Base-by-base conservation (phyloP, 2,329 filamentous ascomycete genomes). In the Xylariaceae sp. region DNA sequence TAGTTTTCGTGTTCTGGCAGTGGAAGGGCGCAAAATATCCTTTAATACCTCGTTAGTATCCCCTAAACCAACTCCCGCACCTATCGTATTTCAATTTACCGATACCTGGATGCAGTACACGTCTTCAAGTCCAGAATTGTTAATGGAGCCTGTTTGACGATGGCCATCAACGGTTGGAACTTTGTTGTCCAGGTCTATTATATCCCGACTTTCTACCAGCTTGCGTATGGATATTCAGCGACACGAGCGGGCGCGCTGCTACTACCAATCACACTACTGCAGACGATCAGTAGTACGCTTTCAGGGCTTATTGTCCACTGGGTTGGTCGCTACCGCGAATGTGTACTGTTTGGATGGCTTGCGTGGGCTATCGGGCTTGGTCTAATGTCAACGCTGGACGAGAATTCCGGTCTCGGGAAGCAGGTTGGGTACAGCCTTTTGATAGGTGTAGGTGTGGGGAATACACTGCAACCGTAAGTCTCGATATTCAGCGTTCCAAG, bases 101-200 rank as follows among this genome's bases (percentile, higher is more conserved):
- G 16, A 22, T 13, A 22, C 26, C 13, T 12, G 8, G 5, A 36
- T 62, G 50, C 64, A 64, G 72, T 81, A 34, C 75, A 79, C 57
- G 79, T 84, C 15, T 81, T 83, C 71, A 75, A 74, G 58, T 74
- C 71, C 1, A 70, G 68, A 15, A 78, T 81, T 29, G 77, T 81
- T 29, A 79, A 79, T 34, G 79, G 80, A 1, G 77, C 78, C 1
- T 80, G 76, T 54, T 58, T 82, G 16, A 80, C 77, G 15, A 80
- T 80, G 26, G 26, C 26, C 26, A 26, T 26, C 26, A 26, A 26
- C 26, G 79, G 80, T 3, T 82, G 80, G 79, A 81, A 81, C 58
- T 81, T 81, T 51, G 70, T 81, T 21, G 74, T 80, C n/a, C 79
- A 82, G 56, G 68, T 79, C 7, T 79, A 78, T 57, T 78, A 74